Evolutionary conservation across 768 basidiomycete species (phyloP).

Genomic region (Boletus speciosus): DNA sequence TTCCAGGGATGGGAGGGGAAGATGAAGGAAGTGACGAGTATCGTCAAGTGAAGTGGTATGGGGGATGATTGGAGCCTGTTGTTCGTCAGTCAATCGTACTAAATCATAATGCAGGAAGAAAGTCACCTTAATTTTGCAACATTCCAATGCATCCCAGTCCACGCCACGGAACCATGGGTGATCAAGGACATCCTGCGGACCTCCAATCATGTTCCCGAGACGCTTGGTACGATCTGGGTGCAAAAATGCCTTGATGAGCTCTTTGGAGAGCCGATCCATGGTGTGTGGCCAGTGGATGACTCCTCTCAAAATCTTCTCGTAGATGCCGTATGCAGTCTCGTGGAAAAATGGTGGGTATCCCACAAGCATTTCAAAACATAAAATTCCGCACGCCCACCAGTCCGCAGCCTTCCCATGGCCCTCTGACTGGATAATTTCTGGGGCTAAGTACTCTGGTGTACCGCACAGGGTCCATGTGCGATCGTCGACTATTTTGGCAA

Average conservation of each 20-base stretch:
- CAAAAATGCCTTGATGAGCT: slow-evolving; percentile 84
- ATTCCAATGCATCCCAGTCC: slow-evolving; percentile 85
- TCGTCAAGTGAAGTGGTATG: slow-evolving; percentile 77
- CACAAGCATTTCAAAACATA: slow-evolving; percentile 98
- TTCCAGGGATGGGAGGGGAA: slow-evolving; percentile 70
- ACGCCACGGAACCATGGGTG: slow-evolving; percentile 97
- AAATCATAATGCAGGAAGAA: neutral
- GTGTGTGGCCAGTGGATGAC: slow-evolving; percentile 87
- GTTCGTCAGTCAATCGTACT: neutral
- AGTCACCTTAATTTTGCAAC: slow-evolving; percentile 79
- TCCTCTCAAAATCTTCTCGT: slow-evolving; percentile 92
- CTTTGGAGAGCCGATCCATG: slow-evolving; percentile 86
- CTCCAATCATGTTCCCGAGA: slow-evolving; percentile 89
- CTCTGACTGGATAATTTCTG: slow-evolving; percentile 96
- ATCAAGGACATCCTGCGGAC: slow-evolving; percentile 84
- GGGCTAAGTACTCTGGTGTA: slow-evolving; percentile 94
- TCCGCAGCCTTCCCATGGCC: slow-evolving; percentile 98
- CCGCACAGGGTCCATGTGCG: slow-evolving; percentile 98
- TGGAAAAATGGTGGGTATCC: slow-evolving; percentile 99
- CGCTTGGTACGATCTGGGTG: slow-evolving; percentile 90
- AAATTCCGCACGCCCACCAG: slow-evolving; percentile 98
- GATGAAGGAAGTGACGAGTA: slow-evolving; percentile 80
- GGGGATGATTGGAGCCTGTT: slow-evolving; percentile 82
- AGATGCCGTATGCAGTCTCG: slow-evolving; percentile 96
- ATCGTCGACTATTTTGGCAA: slow-evolving; percentile 96